These are phyloP conservation scores for Mrakia blollopis DNA, from an alignment of 768 basidiomycete species.

Conservation along the genomic window DNA sequence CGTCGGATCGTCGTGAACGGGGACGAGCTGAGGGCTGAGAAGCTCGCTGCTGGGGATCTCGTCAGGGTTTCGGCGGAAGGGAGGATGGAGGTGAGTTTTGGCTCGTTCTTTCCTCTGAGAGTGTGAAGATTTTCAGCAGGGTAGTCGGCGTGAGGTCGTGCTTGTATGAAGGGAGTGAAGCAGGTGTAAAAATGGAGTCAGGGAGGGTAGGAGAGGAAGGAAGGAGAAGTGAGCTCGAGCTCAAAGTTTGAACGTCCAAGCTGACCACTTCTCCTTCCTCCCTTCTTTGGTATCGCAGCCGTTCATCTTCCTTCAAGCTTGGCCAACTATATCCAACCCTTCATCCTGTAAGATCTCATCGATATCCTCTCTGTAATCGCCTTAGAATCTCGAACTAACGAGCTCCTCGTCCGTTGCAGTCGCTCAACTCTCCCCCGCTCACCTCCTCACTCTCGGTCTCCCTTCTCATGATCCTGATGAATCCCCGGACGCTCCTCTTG, in stretches of 20 bases:
- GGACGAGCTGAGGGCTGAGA: constrained; percentile 36
- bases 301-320: constrained; percentile 24
- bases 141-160: no score
- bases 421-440: constrained; percentile 34
- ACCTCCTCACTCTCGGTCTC: constrained; percentile 30
- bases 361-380: neutral
- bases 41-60: constrained; percentile 42
- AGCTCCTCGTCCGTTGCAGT: neutral
- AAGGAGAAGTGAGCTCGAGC: neutral
- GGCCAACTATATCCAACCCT: constrained; percentile 14
- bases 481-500: neutral
- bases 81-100: neutral
- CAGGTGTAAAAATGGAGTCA: no score
- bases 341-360: constrained; percentile 23
- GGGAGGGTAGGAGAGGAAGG: constrained; percentile 38
- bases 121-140: neutral
- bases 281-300: neutral
- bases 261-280: constrained; percentile 32
- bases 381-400: neutral
- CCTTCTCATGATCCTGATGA: constrained; percentile 11
- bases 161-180: no score
- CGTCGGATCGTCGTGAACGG: constrained; percentile 15
- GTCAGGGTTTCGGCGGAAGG: constrained; percentile 33
- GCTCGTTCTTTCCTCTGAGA: neutral
- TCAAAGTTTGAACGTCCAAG: constrained; percentile 33